Base-by-base conservation (phyloP, 495 filamentous ascomycete species). In the Rhizodiscina lignyota region DNA sequence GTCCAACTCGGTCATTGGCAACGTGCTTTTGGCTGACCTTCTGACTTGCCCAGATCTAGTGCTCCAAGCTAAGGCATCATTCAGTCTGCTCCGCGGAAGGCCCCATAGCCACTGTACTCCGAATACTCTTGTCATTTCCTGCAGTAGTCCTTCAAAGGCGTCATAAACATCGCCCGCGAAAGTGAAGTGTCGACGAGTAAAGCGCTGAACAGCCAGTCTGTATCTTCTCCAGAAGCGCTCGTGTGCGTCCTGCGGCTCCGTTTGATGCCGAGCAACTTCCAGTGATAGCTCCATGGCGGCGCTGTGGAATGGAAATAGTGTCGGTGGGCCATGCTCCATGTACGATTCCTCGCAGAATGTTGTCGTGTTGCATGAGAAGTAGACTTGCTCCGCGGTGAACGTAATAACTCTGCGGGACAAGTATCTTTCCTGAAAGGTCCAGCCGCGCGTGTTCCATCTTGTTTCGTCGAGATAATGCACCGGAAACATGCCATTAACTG, bases 351-450 rank as follows among this genome's bases (percentile, higher is more conserved):
- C 24, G 24, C 24, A 27, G 13, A 27, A 27, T 27, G 24, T 13
- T 13, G 24, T 13, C 13, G 8, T 13, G 8, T 8, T 27, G 24
- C 24, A 27, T 27, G 8, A 8, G 8, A 8, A 27, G 24, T 27
- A 27, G 8, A 27, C 13, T 27, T 27, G 24, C 24, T 27, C 24
- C 8, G 24, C 8, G 8, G 24, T 27, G 24, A 27, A 27, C 11
- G 39, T 20, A 3, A 42, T 15, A 6, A n/a, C 17, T 18, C 40
- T 35, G 16, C 28, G 6, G 4, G 40, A 43, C 19, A 43, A 21
- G 4, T 39, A 18, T 5, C 19, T 21, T 32, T 43, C 40, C 30
- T 43, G 40, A 15, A 23, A 39, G 19, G 40, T 43, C 40, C 36
- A 43, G 15, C 23, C 36, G 5, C 40, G 20, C 10, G 36, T 23